Evolutionary conservation across 225 moss, liverwort and hornwort genomes (phyloP).

Genomic region (Anthoceros angustus): DNA sequence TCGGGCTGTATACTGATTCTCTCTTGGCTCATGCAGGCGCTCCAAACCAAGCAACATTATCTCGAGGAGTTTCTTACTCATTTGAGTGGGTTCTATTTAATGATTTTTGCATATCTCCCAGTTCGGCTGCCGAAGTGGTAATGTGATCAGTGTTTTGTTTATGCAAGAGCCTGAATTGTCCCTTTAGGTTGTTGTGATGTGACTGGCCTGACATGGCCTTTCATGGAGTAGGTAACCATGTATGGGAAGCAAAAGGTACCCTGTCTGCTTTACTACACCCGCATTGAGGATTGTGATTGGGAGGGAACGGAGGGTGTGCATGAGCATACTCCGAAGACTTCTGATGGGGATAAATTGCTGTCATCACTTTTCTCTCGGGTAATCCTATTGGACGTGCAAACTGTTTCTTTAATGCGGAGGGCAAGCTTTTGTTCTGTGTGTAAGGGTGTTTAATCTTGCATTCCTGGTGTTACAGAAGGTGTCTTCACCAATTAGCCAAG

Average conservation of each 20-base stretch:
- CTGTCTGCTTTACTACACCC: slow-evolving; percentile 46
- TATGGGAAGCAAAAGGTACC: slow-evolving; percentile 57
- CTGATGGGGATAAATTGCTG: too few species aligned
- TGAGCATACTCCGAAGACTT: too few species aligned
- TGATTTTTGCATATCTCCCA: slow-evolving; percentile 51
- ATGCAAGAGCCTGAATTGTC: not conserved
- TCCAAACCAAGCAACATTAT: slow-evolving; percentile 8
- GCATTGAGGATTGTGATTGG: slow-evolving; percentile 24
- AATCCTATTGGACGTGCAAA: too few species aligned
- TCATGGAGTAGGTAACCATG: slow-evolving; percentile 35
- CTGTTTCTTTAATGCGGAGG: too few species aligned
- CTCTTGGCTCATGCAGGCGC: not conserved
- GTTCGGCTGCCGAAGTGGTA: slow-evolving; percentile 45
- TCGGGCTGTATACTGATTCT: not conserved
- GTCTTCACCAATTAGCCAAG: not conserved
- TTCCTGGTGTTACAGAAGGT: not conserved
- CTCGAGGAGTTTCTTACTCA: slow-evolving; percentile 28
- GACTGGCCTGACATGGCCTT: not conserved
- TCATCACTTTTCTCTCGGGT: too few species aligned
- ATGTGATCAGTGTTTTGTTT: not conserved
- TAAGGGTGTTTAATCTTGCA: too few species aligned
- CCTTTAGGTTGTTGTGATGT: not conserved
- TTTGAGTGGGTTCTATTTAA: slow-evolving; percentile 58
- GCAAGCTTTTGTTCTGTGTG: too few species aligned
- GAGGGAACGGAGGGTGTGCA: slow-evolving; percentile 8